Evolutionary conservation across 805 yeast genomes (phyloP).

Genomic region (Naumovozyma baii): DNA sequence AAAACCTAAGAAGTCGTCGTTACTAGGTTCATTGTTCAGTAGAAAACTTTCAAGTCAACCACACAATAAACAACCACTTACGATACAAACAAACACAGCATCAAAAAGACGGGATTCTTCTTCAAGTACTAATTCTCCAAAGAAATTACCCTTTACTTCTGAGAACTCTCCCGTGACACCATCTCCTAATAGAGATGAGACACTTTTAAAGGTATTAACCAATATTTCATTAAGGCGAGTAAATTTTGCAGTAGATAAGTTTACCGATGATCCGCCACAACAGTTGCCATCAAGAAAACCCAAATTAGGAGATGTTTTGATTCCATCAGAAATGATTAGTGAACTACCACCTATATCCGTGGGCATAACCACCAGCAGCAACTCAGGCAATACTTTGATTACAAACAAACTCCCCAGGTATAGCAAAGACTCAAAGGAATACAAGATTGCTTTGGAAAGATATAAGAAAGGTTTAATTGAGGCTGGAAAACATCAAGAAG

Average conservation of each 20-base stretch:
- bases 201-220: conserved; percentile 3
- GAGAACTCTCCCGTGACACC: conserved; percentile 1
- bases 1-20: conserved; percentile 20
- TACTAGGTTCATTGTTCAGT: conserved; percentile 23
- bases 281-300: conserved; percentile 87
- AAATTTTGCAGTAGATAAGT: conserved; percentile 64
- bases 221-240: conserved; percentile 47
- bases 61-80: neutral
- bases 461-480: conserved; percentile 47
- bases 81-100: neutral
- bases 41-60: conserved; percentile 8
- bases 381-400: neutral
- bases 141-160: conserved; percentile 1
- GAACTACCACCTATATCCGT: conserved; percentile 57
- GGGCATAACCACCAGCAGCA: conserved; percentile 46
- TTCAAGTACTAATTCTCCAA: conserved; percentile 1
- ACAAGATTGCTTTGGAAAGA: conserved; percentile 48
- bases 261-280: conserved; percentile 80
- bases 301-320: conserved; percentile 62
- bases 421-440: conserved; percentile 33
- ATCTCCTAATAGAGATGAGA: neutral
- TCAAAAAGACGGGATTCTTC: conserved; percentile 4
- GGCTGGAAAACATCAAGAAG: conserved; percentile 63
- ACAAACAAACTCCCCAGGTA: conserved; percentile 13
- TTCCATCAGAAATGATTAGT: conserved; percentile 53